Evolutionary conservation across 169 alveolate species (phyloP), one percentile per base, ranked within the genome.

Genomic region (Theileria luwenshuni): DNA sequence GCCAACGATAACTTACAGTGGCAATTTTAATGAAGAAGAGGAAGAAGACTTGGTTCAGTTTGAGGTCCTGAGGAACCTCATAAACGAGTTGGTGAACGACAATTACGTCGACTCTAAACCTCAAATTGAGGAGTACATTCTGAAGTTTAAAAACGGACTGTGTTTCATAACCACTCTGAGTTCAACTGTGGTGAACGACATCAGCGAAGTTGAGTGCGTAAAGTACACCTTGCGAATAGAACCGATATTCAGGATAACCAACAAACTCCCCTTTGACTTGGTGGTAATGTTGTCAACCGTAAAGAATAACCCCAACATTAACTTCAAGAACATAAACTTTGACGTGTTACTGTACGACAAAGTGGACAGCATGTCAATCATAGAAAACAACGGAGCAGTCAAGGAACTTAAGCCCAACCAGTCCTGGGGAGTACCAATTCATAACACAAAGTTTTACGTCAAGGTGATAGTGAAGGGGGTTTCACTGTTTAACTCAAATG

Each of bases 191-290:
- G 38, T 56, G 38, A 56, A 56, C 21, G 65, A 56, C 42, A 56
- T 25, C 7, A 21, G 30, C 43, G 76, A 33, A 47, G 76, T 43
- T n/a, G 65, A 56, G 8, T 56, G 56, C 19, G 62, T 68, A 48
- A 74, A 79, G 43, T 79, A 47, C 47, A 28, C 35, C 3, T 25
- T 79, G 67, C 62, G 25, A 6, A 70, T 79, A 28, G 83, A 79
- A 32, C 87, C 87, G 32, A 79, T 69, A 69, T 49, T 58, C 41
- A 72, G 52, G 21, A 32, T 79, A 35, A 64, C 58, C 19, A 79
- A 79, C 63, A 79, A 60, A 52, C 63, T 79, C 51, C 87, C 87
- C 32, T 79, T 68, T 27, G 77, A 79, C 25, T 30, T 79, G 23
- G 13, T 21, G 6, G 52, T 62, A 6, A 25, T 35, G 17, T 23